Percentiles rank a stretch among this genome's conserved stretches.
phyloP scores from a whole-genome alignment of 768 basidiomycete species.

The Collybia sp. region DNA sequence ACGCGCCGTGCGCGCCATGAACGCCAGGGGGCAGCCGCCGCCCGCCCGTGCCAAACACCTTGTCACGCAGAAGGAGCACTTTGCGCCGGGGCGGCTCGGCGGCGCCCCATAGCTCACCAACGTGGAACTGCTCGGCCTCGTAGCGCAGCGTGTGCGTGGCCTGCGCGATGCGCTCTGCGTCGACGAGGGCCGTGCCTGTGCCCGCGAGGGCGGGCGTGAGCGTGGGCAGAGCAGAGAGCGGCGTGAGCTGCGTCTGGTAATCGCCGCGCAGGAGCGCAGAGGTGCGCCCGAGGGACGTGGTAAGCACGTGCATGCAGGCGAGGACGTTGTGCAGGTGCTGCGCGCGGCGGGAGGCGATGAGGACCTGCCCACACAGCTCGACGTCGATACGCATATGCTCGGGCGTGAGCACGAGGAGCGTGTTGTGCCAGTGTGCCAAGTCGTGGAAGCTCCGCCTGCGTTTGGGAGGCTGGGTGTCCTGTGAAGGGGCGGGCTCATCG shows the following conservation, averaged over 20 bases:
- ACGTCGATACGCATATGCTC: slow-evolving; percentile 79
- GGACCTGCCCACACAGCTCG: slow-evolving; percentile 68
- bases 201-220: slow-evolving; percentile 43
- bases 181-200: slow-evolving; percentile 44
- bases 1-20: slow-evolving; percentile 54
- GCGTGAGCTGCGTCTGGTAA: slow-evolving; percentile 46
- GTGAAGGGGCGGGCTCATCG: no score
- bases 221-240: slow-evolving; percentile 41
- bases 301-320: slow-evolving; percentile 52
- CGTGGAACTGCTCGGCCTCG: slow-evolving; percentile 64
- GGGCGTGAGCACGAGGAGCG: slow-evolving; percentile 38
- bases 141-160: slow-evolving; percentile 66
- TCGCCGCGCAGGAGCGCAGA: slow-evolving; percentile 56
- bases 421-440: slow-evolving; percentile 40
- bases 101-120: slow-evolving; percentile 63
- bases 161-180: slow-evolving; percentile 51
- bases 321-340: slow-evolving; percentile 63
- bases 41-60: slow-evolving; percentile 62
- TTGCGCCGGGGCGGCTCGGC: slow-evolving; percentile 57
- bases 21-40: slow-evolving; percentile 43
- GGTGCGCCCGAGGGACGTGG: slow-evolving; percentile 44
- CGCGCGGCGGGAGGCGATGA: slow-evolving; percentile 66
- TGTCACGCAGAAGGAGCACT: slow-evolving; percentile 59
- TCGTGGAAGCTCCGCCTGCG: slow-evolving; percentile 64
- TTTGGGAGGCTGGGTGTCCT: neutral